Evolutionary conservation across 306 rosid genomes (phyloP).

Genomic region (Casuarina glauca): DNA sequence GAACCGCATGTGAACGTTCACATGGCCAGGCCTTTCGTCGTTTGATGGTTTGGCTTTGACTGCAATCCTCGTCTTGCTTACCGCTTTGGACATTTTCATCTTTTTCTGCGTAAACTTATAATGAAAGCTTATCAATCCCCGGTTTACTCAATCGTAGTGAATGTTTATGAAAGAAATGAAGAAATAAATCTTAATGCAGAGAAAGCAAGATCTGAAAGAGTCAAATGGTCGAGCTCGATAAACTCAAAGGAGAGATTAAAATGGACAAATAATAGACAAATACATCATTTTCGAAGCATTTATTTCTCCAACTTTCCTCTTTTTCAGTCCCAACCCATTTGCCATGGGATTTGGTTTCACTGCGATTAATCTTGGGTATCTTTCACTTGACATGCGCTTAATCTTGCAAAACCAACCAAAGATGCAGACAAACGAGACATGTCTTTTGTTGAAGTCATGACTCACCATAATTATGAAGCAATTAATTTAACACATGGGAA

Average conservation of each 20-base stretch:
- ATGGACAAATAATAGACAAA: background rate
- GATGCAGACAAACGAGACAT: too few relatives aligned
- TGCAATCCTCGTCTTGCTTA: background rate
- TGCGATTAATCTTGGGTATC: slow-evolving; percentile 38
- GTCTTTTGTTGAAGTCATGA: too few relatives aligned
- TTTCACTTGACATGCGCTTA: background rate
- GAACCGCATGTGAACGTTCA: slow-evolving; percentile 43
- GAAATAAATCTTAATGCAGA: too few relatives aligned
- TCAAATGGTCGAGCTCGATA: too few relatives aligned
- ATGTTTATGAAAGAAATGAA: too few relatives aligned
- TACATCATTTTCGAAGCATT: slow-evolving; percentile 43
- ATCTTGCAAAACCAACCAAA: background rate
- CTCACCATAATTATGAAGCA: too few relatives aligned
- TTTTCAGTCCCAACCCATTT: slow-evolving; percentile 43
- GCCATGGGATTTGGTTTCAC: slow-evolving; percentile 36
- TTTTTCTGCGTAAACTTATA: too few relatives aligned
- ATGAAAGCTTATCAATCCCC: too few relatives aligned
- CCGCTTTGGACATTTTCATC: background rate
- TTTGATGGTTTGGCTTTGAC: slow-evolving; percentile 28
- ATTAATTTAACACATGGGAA: too few relatives aligned
- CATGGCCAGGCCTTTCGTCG: slow-evolving; percentile 48
- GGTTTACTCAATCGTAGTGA: too few relatives aligned
- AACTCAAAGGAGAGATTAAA: too few relatives aligned
- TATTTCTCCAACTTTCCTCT: slow-evolving; percentile 28
- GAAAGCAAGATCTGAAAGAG: too few relatives aligned